Base-by-base conservation (phyloP, 1,284 basidiomycete species). In the Apiotrichum domesticum region DNA sequence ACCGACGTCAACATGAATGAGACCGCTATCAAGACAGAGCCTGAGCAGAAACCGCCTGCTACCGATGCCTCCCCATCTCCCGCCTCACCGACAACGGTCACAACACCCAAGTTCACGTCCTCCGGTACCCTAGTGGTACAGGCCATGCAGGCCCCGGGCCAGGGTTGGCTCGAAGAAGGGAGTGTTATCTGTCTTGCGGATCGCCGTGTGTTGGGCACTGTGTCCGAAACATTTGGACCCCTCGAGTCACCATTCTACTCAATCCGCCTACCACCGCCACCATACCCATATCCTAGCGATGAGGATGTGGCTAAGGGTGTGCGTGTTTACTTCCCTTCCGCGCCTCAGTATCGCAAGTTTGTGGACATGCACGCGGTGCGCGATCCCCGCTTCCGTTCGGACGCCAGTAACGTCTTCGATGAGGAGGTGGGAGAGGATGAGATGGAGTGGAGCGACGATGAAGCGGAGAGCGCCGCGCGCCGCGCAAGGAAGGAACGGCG, bases 161-260 rank as follows among this genome's bases (percentile, higher is more conserved):
- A 64, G 45, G 74, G 77, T 21, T 78, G 78, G 67, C 63, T 80
- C 15, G 80, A 81, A 55, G 79, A 80, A 35, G 81, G 80, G 2
- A 79, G 77, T 56, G 65, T 81, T 45, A 70, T 82, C 9, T 79
- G 78, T 57, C 78, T 77, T 59, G 68, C 77, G 35, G 78, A 81
- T 59, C 75, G 79, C 7, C 68, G 73, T 14, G 80, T 82, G 0
- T 58, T 82, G 1, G 81, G 81, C 6, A 69, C 77, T 5, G 80
- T 83, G 4, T 78, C 77, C 40, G 81, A 83, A 58, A 82, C 81
- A 0, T 83, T 83, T 56, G 81, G 81, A 5, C 80, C 81, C 0
- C 75, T 82, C 11, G 76, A 77, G 11, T 73, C 77, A 21, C 81
- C 81, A 0, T 79, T 81, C 70, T 82, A 83, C 64, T 63, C 65